Conservation (phyloP, 1,284 basidiomycete genomes). For the Cutaneotrichosporon mucoides region DNA sequence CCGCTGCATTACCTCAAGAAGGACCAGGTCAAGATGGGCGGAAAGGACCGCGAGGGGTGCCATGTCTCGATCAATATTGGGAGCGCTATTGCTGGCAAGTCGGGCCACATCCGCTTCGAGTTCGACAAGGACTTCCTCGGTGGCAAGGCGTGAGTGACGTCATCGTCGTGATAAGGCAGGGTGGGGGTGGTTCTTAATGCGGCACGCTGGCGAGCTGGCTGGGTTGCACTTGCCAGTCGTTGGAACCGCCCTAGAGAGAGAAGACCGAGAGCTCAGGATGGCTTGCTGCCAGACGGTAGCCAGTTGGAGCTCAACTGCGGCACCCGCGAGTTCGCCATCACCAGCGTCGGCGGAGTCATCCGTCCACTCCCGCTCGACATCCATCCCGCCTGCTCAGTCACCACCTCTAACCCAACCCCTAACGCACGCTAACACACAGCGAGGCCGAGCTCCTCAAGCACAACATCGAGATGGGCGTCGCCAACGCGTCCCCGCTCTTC, state of each 20-base stretch:
- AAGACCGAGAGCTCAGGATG: too few relatives aligned
- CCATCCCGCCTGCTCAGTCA: too few relatives aligned
- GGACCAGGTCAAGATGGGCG: constrained; percentile 15
- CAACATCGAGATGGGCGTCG: constrained; percentile 6
- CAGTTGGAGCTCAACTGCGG: too few relatives aligned
- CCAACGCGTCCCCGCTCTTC: constrained; percentile 14
- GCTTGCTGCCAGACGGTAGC: too few relatives aligned
- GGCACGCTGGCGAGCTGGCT: too few relatives aligned
- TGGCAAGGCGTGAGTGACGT: constrained; percentile 38
- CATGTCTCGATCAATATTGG: constrained; percentile 6
- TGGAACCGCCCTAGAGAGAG: too few relatives aligned
- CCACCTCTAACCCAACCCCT: too few relatives aligned
- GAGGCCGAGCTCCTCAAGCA: constrained; percentile 10
- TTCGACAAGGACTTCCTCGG: constrained; percentile 47
- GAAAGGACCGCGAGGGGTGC: constrained; percentile 1
- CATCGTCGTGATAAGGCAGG: not conserved
- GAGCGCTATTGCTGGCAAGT: constrained; percentile 20
- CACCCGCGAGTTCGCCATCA: too few relatives aligned
- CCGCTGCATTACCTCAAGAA: constrained; percentile 28
- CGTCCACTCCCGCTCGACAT: too few relatives aligned
- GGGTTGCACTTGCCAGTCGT: too few relatives aligned
- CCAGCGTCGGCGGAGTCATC: too few relatives aligned
- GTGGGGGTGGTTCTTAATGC: too few relatives aligned
- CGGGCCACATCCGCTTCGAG: constrained; percentile 40
- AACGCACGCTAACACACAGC: constrained; percentile 1